Base-by-base conservation (phyloP, 306 rosid species). In the Mimosa bimucronata region DNA sequence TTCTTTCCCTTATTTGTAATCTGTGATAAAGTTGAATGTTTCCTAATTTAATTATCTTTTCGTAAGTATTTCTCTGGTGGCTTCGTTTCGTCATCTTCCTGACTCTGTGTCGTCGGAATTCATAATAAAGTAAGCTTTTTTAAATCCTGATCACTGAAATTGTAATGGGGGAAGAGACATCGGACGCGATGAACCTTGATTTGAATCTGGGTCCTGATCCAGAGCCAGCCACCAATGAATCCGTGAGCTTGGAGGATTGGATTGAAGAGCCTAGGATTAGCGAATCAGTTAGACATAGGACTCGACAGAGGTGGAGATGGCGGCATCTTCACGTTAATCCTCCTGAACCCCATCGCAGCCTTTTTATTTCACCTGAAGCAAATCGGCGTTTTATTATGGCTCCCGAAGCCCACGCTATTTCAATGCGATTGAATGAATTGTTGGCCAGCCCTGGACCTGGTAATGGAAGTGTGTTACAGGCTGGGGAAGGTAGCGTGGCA, bases 151-250 rank as follows among this genome's bases (percentile, higher is more conserved):
- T 60, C 26, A 19, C 66, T 74, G 53, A 25, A 76, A 69, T 79
- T 82, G 86, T 68, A 82, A 96, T 96, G 99, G 97, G 75, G 76
- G 99, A 93, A 28, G 97, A 91, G 86, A 82, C 77, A 71, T 89
- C 94, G 18, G 92, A 90, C 69, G 84, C 93, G 29, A 93, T 93
- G 98, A 96, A 93, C 88, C 98, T 93, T 78, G 98, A 96, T 90
- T 87, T 93, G 93, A 96, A 96, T 83, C 91, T 93, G 89, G 92
- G 92, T 85, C 97, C 99, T 31, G 85, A 72, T 79, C 98, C 94
- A 1, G 98, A 90, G 79, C 93, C 88, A 15, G 52, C 86, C 25
- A 41, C 70, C 2, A 88, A 66, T 74, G 93, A 87, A 37, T 85
- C 84, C 38, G 82, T 87, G 81, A 87, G 80, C 87, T 81, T 91